phyloP scores from a whole-genome alignment of 805 yeast species.

The Sugiyamaella smithiae region DNA sequence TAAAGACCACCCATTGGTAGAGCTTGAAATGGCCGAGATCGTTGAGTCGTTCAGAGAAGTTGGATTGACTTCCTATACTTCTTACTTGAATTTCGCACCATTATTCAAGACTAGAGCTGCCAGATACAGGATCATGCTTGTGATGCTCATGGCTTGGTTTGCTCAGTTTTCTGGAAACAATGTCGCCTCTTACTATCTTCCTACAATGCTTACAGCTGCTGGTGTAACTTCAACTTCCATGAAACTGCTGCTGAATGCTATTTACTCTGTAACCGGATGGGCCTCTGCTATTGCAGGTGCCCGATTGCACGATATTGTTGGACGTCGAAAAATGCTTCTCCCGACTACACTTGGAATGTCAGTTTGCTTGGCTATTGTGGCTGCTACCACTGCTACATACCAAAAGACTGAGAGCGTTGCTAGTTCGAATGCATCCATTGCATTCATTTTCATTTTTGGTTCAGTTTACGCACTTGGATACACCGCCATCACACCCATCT shows the following conservation, averaged over 20 bases:
- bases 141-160: constrained; percentile 17
- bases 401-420: constrained; percentile 19
- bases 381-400: constrained; percentile 29
- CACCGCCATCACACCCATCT: constrained; percentile 37
- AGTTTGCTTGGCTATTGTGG: constrained; percentile 26
- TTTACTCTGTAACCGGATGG: constrained; percentile 15
- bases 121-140: constrained; percentile 13
- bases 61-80: constrained; percentile 12
- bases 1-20: constrained; percentile 17
- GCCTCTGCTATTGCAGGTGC: constrained; percentile 23
- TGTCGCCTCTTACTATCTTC: constrained; percentile 16
- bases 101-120: constrained; percentile 13
- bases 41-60: constrained; percentile 12
- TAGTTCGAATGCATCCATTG: constrained; percentile 26
- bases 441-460: constrained; percentile 18
- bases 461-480: constrained; percentile 27
- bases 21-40: constrained; percentile 21
- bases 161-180: constrained; percentile 17
- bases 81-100: constrained; percentile 11
- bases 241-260: constrained; percentile 13
- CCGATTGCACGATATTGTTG: constrained; percentile 27
- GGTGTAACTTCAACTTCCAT: constrained; percentile 10
- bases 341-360: constrained; percentile 25
- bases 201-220: constrained; percentile 16
- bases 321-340: constrained; percentile 32